Evolutionary conservation across 257 asterid species (phyloP).

Genomic region (Phtheirospermum japonicum): DNA sequence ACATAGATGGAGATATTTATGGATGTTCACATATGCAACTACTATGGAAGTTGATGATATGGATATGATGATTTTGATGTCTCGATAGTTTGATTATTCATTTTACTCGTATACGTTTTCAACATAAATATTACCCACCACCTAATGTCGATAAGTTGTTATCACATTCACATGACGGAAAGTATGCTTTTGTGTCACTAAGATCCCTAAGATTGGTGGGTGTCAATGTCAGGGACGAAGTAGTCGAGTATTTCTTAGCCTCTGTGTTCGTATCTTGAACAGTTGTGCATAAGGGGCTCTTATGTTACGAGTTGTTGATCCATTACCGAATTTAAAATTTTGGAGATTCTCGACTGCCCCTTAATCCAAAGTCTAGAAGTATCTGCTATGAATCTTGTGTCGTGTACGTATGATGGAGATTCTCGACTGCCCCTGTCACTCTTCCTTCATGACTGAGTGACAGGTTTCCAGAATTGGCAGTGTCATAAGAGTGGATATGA

Average conservation of each 20-base stretch:
- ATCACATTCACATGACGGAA: too few species aligned
- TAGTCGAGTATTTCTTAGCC: not conserved
- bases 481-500: too few species aligned
- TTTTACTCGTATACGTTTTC: too few species aligned
- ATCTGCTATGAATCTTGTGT: not conserved
- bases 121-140: too few species aligned
- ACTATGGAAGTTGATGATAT: not conserved
- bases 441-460: not conserved
- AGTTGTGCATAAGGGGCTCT: not conserved
- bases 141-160: too few species aligned
- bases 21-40: conserved; percentile 5
- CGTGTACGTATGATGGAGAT: not conserved
- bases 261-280: not conserved
- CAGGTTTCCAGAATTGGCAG: not conserved
- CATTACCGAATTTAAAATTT: not conserved
- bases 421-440: too few species aligned
- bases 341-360: not conserved
- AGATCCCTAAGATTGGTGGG: not conserved
- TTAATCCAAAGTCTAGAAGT: not conserved
- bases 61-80: too few species aligned
- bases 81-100: too few species aligned
- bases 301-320: not conserved
- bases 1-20: conserved; percentile 16
- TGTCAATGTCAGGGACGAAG: not conserved
- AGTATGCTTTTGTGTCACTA: not conserved